A percentile compares a stretch with the other conserved stretches of the same genome.
These are phyloP conservation scores for Gastrodia elata DNA, from an alignment of 106 monocot genomes.

Conservation along the genomic window DNA sequence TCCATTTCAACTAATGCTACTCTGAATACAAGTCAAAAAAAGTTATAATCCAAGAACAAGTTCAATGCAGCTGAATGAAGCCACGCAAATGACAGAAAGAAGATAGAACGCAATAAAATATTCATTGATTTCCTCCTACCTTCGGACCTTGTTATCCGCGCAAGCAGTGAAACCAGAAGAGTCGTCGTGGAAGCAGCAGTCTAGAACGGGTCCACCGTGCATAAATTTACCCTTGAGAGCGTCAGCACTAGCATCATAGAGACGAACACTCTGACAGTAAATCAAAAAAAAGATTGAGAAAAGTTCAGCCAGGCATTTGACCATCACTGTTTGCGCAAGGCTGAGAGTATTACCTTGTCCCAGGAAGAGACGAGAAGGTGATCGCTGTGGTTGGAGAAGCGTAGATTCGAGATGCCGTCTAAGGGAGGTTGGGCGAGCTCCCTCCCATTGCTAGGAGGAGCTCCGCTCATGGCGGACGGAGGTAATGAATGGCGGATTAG, in stretches of 20 bases:
- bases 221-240: constrained; percentile 78
- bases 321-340: background rate
- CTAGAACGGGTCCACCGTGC: constrained; percentile 77
- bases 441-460: constrained; percentile 29
- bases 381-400: constrained; percentile 97
- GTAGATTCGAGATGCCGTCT: constrained; percentile 91
- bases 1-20: background rate
- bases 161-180: constrained; percentile 85
- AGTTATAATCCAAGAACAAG: no score
- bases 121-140: constrained; percentile 24
- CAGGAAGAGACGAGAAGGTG: constrained; percentile 94
- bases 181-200: constrained; percentile 99
- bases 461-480: constrained; percentile 35
- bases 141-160: constrained; percentile 67
- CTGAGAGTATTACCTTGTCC: constrained; percentile 53
- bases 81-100: background rate
- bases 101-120: background rate
- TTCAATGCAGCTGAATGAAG: no score
- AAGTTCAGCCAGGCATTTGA: constrained; percentile 5
- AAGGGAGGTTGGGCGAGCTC: constrained; percentile 73
- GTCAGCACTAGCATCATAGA: constrained; percentile 72
- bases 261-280: constrained; percentile 58
- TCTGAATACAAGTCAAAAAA: background rate
- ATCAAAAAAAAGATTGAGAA: background rate
- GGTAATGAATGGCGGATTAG: no score